These are phyloP conservation scores for Rhizophora apiculata DNA, from an alignment of 345 rosid species.

Conservation along the genomic window DNA sequence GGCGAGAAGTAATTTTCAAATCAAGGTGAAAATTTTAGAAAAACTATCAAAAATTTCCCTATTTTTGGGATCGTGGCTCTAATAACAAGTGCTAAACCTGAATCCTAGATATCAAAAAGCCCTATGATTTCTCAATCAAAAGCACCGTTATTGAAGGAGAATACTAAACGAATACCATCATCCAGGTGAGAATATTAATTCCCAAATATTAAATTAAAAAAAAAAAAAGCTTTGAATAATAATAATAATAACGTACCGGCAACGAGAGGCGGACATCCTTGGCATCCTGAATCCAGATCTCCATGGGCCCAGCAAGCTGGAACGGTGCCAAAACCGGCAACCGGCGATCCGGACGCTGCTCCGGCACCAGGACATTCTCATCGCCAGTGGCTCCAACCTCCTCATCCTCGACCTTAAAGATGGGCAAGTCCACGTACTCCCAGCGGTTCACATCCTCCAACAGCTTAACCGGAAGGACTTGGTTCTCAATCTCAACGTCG, in stretches of 20 bases:
- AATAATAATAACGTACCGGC: constrained; percentile 40
- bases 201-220: neutral
- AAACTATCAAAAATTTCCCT: too few species aligned
- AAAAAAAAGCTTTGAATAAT: neutral
- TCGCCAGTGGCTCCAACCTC: constrained; percentile 13
- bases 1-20: neutral
- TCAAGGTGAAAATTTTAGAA: neutral
- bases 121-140: neutral
- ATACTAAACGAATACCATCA: too few species aligned
- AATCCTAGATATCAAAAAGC: too few species aligned
- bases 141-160: neutral
- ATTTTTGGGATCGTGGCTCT: too few species aligned
- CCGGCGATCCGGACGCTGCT: constrained; percentile 25
- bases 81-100: too few species aligned
- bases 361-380: constrained; percentile 41
- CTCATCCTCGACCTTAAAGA: constrained; percentile 56
- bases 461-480: constrained; percentile 72
- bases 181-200: too few species aligned
- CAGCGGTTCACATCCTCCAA: constrained; percentile 86
- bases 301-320: constrained; percentile 96
- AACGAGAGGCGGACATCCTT: constrained; percentile 75
- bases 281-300: constrained; percentile 95
- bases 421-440: constrained; percentile 87
- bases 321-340: constrained; percentile 82
- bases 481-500: constrained; percentile 63